Evolutionary conservation across 2,329 filamentous ascomycete species (phyloP).

Genomic region (Alternaria consortialis): DNA sequence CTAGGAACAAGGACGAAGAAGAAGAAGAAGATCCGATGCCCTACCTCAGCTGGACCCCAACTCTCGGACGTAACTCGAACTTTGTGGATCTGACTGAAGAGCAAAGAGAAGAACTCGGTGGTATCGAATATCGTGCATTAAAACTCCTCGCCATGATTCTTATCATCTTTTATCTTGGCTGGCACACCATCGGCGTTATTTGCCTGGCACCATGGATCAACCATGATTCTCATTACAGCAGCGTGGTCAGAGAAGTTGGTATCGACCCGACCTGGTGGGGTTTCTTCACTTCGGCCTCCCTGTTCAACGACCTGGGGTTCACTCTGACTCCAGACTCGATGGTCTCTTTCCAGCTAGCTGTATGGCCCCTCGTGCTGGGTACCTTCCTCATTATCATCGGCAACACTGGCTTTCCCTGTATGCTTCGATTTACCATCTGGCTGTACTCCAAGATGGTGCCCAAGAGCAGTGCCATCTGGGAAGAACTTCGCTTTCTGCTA

Average conservation of each 20-base stretch:
- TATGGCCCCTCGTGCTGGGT: slow-evolving; percentile 78
- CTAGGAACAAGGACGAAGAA: slow-evolving; percentile 60
- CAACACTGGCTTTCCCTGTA: slow-evolving; percentile 94
- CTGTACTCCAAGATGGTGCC: slow-evolving; percentile 72
- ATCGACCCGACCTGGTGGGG: slow-evolving; percentile 86
- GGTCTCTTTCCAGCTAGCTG: slow-evolving; percentile 82
- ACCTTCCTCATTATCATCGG: slow-evolving; percentile 91
- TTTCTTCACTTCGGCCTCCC: slow-evolving; percentile 85
- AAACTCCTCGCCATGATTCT: slow-evolving; percentile 85
- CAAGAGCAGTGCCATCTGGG: slow-evolving; percentile 75
- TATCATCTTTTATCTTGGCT: slow-evolving; percentile 80
- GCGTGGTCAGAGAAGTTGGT: slow-evolving; percentile 67
- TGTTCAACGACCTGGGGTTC: slow-evolving; percentile 95
- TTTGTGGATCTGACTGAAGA: slow-evolving; percentile 89
- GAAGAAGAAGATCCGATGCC: slow-evolving; percentile 68
- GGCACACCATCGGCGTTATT: slow-evolving; percentile 78
- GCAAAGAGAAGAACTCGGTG: slow-evolving; percentile 92
- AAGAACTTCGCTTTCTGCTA: slow-evolving; percentile 88
- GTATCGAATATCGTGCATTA: slow-evolving; percentile 93
- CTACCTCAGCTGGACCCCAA: slow-evolving; percentile 94
- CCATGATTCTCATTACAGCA: slow-evolving; percentile 65
- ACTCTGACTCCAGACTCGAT: slow-evolving; percentile 94
- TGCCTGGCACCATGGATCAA: slow-evolving; percentile 84
- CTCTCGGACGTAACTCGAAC: slow-evolving; percentile 89
- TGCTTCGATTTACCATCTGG: slow-evolving; percentile 96